A percentile compares a stretch with the other conserved stretches of the same genome.
Evolutionary conservation across 768 basidiomycete species (phyloP).

Genomic region (Lyophyllum atratum): DNA sequence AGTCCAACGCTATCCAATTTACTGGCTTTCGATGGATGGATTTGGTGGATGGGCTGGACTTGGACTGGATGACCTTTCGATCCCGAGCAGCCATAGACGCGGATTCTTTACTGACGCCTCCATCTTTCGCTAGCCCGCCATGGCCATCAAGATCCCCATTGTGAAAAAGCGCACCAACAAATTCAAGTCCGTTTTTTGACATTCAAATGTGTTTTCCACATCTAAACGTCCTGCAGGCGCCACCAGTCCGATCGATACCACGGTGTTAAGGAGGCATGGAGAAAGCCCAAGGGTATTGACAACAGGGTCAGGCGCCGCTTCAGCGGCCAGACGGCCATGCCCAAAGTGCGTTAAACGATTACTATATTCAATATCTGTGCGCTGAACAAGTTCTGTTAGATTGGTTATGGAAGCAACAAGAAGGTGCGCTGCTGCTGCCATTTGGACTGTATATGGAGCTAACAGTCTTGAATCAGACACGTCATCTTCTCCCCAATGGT

Average conservation of each 20-base stretch:
- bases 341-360: constrained; percentile 60
- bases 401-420: constrained; percentile 91
- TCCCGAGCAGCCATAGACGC: constrained; percentile 23
- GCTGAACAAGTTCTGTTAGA: constrained; percentile 38
- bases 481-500: constrained; percentile 94
- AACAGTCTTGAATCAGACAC: constrained; percentile 54
- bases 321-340: constrained; percentile 97
- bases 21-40: background rate
- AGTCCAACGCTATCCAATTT: constrained; percentile 14
- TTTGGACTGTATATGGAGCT: constrained; percentile 48
- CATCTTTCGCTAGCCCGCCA: constrained; percentile 34
- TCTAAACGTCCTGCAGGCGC: constrained; percentile 57
- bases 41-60: constrained; percentile 18
- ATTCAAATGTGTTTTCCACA: constrained; percentile 5
- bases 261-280: constrained; percentile 97
- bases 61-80: constrained; percentile 37
- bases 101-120: constrained; percentile 23
- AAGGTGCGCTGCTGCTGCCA: constrained; percentile 43
- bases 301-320: constrained; percentile 95
- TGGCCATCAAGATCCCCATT: constrained; percentile 60
- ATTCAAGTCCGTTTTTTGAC: constrained; percentile 78
- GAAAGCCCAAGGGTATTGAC: constrained; percentile 99
- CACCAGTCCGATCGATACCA: constrained; percentile 99
- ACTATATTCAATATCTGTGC: background rate
- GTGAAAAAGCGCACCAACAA: constrained; percentile 97